These are phyloP conservation scores for Trypanosoma congolense DNA, from an alignment of 208 protist genomes.

Conservation along the genomic window DNA sequence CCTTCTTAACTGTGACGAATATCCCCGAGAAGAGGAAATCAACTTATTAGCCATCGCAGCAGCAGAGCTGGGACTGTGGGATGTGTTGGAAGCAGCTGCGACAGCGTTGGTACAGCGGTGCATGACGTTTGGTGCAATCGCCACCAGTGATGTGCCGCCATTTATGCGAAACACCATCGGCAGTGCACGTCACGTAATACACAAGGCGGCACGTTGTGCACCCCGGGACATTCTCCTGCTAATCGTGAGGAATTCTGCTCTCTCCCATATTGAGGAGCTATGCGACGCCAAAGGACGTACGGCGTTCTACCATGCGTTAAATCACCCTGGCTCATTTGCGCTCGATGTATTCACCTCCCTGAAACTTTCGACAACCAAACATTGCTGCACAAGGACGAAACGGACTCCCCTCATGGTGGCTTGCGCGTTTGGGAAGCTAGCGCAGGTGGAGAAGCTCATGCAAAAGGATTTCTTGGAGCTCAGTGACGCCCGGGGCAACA, in stretches of 20 bases:
- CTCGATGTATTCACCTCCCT: conserved; percentile 51
- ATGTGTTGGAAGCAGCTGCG: conserved; percentile 41
- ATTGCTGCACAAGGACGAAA: conserved; percentile 35
- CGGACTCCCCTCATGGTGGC: conserved; percentile 80
- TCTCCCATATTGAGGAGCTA: conserved; percentile 53
- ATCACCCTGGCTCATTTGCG: conserved; percentile 27
- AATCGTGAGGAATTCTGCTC: conserved; percentile 44
- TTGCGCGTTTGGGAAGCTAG: conserved; percentile 29
- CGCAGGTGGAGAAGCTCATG: conserved; percentile 36
- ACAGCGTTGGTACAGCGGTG: conserved; percentile 24
- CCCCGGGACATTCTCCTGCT: conserved; percentile 47
- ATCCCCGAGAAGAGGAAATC: conserved; percentile 43
- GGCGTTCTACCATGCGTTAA: conserved; percentile 56
- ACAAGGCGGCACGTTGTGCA: conserved; percentile 39
- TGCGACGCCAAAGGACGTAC: conserved; percentile 55
- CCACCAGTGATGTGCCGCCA: conserved; percentile 43
- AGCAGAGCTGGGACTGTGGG: conserved; percentile 44
- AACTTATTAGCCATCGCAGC: conserved; percentile 48
- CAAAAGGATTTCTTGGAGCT: conserved; percentile 30
- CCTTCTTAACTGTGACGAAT: conserved; percentile 40
- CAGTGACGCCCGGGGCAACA: conserved; percentile 43
- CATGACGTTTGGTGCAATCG: conserved; percentile 49
- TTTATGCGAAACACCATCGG: conserved; percentile 45
- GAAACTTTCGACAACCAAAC: conserved; percentile 36
- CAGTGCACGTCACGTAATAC: conserved; percentile 58